Evolutionary conservation across 352 stramenopile genomes (phyloP), one percentile per base, ranked within the genome.

Genomic region (Globisporangium iwayamae): DNA sequence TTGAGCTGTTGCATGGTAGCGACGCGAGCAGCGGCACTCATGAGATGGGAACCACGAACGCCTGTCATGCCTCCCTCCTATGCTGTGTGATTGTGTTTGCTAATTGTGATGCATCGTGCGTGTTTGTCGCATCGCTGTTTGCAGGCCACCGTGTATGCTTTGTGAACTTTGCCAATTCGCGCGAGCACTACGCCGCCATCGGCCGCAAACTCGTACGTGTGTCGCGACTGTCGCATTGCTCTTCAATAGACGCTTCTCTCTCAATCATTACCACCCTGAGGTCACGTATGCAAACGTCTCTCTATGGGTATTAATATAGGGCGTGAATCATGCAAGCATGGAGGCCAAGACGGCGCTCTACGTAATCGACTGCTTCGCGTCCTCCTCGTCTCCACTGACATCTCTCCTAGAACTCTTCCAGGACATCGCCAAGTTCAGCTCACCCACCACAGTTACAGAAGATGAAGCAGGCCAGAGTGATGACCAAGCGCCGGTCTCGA

Each of bases 121-220:
- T 36, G 16, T 38, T 6, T 53, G 0, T 46, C 1, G 25, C 25
- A 3, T 41, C 6, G 20, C 1, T 34, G 10, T 38, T 38, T 43
- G 22, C n/a, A 86, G 78, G 69, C 0, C 78, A 89, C 68, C 77
- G 77, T 57, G 80, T 93, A 52, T 90, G 78, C 65, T 76, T 91
- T 57, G 67, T 87, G 34, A 75, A 74, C 39, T 72, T 75, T 47
- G 64, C 43, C 57, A 75, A 87, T 16, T 76, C 72, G 1, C 73
- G 71, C 14, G 82, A 87, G 5, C 82, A 93, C 57, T 90, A 90
- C 56, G 63, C 68, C 8, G 75, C 79, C 4, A 76, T 93, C 8
- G 82, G 75, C 13, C 81, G 84, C 32, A 93, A 93, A 54, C 63
- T 93, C 65, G 84, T 90, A 58, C 38, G 73, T 63, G 22, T 48